Evolutionary conservation across 352 stramenopile genomes (phyloP).

Genomic region (Globisporangium uncinulatum): DNA sequence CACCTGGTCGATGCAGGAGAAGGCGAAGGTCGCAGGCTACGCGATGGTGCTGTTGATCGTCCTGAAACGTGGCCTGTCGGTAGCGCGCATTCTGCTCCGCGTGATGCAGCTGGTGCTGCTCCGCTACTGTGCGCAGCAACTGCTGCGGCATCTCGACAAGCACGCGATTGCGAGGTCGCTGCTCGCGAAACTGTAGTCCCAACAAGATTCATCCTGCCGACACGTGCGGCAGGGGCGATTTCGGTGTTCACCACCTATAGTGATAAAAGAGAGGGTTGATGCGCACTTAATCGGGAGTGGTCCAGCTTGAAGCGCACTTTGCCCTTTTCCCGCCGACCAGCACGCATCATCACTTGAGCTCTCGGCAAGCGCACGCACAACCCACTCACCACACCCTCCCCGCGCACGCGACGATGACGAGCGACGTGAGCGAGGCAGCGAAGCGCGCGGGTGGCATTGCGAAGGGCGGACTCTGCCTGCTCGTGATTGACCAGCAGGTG

Average conservation of each 20-base stretch:
- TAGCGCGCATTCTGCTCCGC: constrained; percentile 40
- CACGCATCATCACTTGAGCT: not conserved
- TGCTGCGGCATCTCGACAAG: constrained; percentile 40
- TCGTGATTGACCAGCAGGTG: constrained; percentile 95
- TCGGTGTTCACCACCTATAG: too few relatives aligned
- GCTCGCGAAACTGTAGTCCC: constrained; percentile 10
- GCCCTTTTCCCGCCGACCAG: not conserved
- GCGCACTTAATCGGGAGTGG: constrained; percentile 4
- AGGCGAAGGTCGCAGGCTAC: constrained; percentile 44
- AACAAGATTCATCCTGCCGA: not conserved
- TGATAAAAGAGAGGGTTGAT: too few relatives aligned
- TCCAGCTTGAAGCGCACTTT: constrained; percentile 3
- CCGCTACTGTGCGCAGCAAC: constrained; percentile 47
- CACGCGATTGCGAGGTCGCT: constrained; percentile 11
- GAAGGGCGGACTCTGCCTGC: constrained; percentile 58
- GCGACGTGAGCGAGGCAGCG: constrained; percentile 23
- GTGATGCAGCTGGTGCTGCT: constrained; percentile 53
- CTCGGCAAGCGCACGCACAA: not conserved
- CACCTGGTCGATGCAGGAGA: constrained; percentile 34
- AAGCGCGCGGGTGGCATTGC: constrained; percentile 28
- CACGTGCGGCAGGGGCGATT: not conserved
- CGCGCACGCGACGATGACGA: constrained; percentile 15
- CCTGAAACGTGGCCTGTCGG: constrained; percentile 42
- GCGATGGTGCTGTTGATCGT: constrained; percentile 45
- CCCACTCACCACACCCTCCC: not conserved